Conservation (phyloP, 768 basidiomycete species). For the Phaffia australis region DNA sequence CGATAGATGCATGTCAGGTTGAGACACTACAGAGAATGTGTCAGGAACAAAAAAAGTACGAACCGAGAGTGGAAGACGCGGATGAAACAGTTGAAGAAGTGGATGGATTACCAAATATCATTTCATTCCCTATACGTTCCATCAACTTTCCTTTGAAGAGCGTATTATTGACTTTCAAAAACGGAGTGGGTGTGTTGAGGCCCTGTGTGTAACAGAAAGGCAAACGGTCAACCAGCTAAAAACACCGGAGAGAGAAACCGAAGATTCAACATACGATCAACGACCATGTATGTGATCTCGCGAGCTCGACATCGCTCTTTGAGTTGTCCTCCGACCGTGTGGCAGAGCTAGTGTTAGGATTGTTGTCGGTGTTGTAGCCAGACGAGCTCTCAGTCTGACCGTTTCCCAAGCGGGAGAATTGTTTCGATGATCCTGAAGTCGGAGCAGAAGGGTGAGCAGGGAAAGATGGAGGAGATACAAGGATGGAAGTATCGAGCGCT, state of each 20-base stretch:
- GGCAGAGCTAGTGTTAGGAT: background rate
- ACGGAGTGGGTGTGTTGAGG: conserved; percentile 23
- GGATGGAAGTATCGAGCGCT: conserved; percentile 13
- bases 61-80: background rate
- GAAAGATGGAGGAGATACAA: background rate
- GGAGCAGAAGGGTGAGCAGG: background rate
- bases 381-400: background rate
- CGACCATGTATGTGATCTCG: conserved; percentile 8
- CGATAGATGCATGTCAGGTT: background rate
- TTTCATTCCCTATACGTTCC: conserved; percentile 19
- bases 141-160: conserved; percentile 16
- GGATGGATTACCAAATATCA: conserved; percentile 11
- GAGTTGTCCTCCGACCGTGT: background rate
- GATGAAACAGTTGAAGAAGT: background rate
- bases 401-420: background rate
- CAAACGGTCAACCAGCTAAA: background rate
- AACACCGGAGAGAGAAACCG: background rate
- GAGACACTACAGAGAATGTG: background rate
- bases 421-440: background rate
- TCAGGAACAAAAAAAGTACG: background rate
- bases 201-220: background rate
- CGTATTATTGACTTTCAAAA: conserved; percentile 24
- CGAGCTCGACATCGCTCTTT: background rate
- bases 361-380: background rate
- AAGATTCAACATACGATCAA: conserved; percentile 9